phyloP scores from a whole-genome alignment of 169 alveolate genomes.

The Besnoitia besnoiti region DNA sequence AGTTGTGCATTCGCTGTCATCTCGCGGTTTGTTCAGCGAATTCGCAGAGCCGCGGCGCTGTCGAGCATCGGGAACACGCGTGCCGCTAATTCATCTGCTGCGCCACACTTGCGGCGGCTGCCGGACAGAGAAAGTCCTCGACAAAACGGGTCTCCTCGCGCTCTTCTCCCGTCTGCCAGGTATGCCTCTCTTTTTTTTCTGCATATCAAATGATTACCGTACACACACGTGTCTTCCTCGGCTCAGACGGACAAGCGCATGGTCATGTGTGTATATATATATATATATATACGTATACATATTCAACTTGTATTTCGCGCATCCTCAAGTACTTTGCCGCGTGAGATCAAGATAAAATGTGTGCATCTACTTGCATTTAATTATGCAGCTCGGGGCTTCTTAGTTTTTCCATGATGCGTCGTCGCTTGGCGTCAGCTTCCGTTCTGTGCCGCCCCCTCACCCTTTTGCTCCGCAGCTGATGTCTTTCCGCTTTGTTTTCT shows the following conservation, averaged over 20 bases:
- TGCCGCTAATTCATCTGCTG: not conserved
- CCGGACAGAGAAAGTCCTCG: conserved; percentile 12
- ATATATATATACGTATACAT: too few species aligned
- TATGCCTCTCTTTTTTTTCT: not conserved
- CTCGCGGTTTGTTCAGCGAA: not conserved
- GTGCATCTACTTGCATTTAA: too few species aligned
- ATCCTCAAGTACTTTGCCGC: too few species aligned
- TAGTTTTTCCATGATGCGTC: too few species aligned
- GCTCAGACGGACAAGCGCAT: too few species aligned
- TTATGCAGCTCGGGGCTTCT: too few species aligned
- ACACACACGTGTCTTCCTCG: too few species aligned
- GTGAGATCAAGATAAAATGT: too few species aligned
- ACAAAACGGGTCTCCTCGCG: not conserved
- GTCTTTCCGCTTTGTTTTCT: too few species aligned
- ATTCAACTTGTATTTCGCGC: too few species aligned
- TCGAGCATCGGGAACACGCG: not conserved
- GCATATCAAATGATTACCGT: too few species aligned
- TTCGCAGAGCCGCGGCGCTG: not conserved
- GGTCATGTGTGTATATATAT: too few species aligned
- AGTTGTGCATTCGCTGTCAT: not conserved
- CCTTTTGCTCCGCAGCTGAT: not conserved
- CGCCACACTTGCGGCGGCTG: conserved; percentile 10
- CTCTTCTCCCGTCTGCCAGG: conserved; percentile 26
- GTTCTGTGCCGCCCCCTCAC: not conserved
- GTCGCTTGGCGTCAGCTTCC: not conserved